phyloP scores from a whole-genome alignment of 2,329 filamentous ascomycete species.

The Penicillium janthinellum region DNA sequence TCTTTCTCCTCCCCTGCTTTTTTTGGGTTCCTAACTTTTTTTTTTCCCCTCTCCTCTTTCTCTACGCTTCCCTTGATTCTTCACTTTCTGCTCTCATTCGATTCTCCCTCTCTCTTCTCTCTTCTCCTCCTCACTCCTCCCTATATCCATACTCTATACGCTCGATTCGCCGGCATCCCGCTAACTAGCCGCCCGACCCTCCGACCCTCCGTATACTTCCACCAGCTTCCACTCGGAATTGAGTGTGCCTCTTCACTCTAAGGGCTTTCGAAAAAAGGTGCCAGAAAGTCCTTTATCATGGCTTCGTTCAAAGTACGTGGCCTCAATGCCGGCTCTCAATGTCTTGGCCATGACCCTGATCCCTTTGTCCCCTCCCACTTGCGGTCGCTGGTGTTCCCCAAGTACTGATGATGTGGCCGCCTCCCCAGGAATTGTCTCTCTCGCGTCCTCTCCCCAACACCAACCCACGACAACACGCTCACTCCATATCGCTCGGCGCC shows the following conservation, averaged over 20 bases:
- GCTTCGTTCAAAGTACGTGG: conserved; percentile 44
- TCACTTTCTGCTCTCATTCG: conserved; percentile 12
- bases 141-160: conserved; percentile 13
- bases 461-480: conserved; percentile 75
- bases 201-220: conserved; percentile 18
- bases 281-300: conserved; percentile 38
- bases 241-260: conserved; percentile 17
- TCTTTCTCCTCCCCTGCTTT: conserved; percentile 28
- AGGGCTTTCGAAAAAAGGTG: conserved; percentile 34
- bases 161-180: conserved; percentile 5
- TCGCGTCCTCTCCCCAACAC: conserved; percentile 69
- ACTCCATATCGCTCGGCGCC: conserved; percentile 75
- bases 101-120: conserved; percentile 9
- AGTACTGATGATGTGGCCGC: conserved; percentile 30
- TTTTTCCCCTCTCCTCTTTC: conserved; percentile 14
- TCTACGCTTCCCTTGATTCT: conserved; percentile 2
- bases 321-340: conserved; percentile 2
- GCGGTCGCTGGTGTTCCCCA: conserved; percentile 2
- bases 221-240: conserved; percentile 25
- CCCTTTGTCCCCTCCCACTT: not conserved
- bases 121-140: conserved; percentile 10
- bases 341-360: conserved; percentile 1
- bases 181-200: conserved; percentile 8
- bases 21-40: conserved; percentile 20
- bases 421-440: conserved; percentile 49